Conservation (phyloP, 495 filamentous ascomycete species). For the Lasiosphaeria ovina region DNA sequence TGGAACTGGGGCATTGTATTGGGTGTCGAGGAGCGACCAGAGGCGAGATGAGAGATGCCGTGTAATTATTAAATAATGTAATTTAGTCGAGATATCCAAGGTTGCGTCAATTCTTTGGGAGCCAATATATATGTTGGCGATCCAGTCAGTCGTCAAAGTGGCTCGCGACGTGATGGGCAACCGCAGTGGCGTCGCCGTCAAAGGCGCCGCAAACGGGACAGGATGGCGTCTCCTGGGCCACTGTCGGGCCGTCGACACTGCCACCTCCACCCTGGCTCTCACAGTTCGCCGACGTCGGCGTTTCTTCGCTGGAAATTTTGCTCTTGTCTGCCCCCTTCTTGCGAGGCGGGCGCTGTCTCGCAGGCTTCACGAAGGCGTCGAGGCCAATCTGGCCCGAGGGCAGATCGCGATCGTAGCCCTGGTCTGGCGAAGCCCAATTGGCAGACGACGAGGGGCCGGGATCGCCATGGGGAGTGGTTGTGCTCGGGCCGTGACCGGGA, state of each 20-base stretch:
- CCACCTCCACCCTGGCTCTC: neutral
- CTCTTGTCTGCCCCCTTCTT: no score
- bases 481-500: neutral
- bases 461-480: neutral
- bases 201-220: conserved; percentile 62
- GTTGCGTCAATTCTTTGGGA: no score
- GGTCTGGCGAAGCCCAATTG: conserved; percentile 7
- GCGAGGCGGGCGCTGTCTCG: conserved; percentile 26
- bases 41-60: no score
- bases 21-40: no score
- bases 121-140: no score
- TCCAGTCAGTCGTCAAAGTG: conserved; percentile 43
- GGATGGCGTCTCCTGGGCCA: conserved; percentile 26
- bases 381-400: conserved; percentile 29
- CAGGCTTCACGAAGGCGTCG: conserved; percentile 47
- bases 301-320: conserved; percentile 1
- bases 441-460: neutral
- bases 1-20: no score
- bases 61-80: no score
- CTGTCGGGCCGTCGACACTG: neutral
- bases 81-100: no score
- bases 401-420: conserved; percentile 9
- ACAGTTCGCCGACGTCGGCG: conserved; percentile 14
- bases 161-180: conserved; percentile 56
- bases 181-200: conserved; percentile 57